phyloP scores from a whole-genome alignment of 352 stramenopile genomes.

The Phytophthora hybrid region DNA sequence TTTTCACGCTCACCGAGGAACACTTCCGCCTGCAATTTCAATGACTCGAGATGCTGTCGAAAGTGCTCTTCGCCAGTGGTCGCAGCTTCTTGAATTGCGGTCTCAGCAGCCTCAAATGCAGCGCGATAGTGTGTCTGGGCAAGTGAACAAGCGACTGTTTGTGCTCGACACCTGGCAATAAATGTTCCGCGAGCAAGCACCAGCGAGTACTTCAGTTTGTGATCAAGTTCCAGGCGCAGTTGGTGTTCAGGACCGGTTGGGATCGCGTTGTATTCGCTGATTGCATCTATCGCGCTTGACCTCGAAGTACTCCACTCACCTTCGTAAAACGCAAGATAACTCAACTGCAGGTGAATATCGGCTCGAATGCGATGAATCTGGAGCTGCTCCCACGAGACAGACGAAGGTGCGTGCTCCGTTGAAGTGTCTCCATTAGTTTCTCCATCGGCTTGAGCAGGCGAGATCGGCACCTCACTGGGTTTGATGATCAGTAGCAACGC shows the following conservation, averaged over 20 bases:
- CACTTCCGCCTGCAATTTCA: slow-evolving; percentile 45
- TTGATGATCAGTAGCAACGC: slow-evolving; percentile 32
- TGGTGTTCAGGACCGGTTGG: slow-evolving; percentile 11
- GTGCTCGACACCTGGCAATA: slow-evolving; percentile 47
- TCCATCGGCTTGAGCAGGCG: slow-evolving; percentile 1
- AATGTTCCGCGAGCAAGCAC: slow-evolving; percentile 45
- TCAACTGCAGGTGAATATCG: slow-evolving; percentile 50
- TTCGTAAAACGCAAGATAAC: slow-evolving; percentile 43
- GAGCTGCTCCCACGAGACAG: slow-evolving; percentile 39
- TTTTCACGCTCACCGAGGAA: slow-evolving; percentile 49
- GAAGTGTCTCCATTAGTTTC: background rate
- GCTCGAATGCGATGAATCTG: slow-evolving; percentile 38
- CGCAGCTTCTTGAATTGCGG: slow-evolving; percentile 51
- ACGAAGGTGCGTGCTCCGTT: background rate
- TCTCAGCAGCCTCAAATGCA: slow-evolving; percentile 37
- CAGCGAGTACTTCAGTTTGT: slow-evolving; percentile 51
- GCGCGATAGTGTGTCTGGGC: slow-evolving; percentile 38
- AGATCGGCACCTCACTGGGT: background rate
- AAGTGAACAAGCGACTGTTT: slow-evolving; percentile 50
- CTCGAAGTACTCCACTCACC: slow-evolving; percentile 47
- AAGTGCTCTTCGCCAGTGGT: slow-evolving; percentile 51
- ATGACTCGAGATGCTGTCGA: slow-evolving; percentile 52
- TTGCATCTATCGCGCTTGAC: slow-evolving; percentile 33
- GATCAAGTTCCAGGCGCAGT: slow-evolving; percentile 40
- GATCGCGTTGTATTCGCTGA: slow-evolving; percentile 25